Evolutionary conservation across 164 flowering plant genomes (phyloP).

Genomic region (Macadamia tetraphylla): DNA sequence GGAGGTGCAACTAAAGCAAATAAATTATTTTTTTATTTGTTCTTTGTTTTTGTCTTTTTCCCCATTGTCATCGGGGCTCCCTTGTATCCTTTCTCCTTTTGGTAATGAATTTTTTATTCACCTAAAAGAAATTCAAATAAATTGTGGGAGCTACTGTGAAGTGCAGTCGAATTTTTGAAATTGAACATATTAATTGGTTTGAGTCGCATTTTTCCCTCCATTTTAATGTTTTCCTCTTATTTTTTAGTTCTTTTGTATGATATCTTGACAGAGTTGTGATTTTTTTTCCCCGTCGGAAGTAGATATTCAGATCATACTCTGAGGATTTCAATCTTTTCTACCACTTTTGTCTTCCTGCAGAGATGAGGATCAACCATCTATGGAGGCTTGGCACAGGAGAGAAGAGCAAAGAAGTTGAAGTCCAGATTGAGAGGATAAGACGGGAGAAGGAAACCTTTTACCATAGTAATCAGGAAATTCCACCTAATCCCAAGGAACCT

Average conservation of each 20-base stretch:
- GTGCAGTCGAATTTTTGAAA: too few species aligned
- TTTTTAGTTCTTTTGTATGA: background rate
- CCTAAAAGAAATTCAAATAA: too few species aligned
- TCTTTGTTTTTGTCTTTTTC: too few species aligned
- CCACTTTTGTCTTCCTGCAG: conserved; percentile 45
- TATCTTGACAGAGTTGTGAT: background rate
- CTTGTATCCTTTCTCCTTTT: too few species aligned
- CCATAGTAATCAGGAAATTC: conserved; percentile 46
- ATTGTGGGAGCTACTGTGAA: too few species aligned
- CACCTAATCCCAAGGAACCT: conserved; percentile 76
- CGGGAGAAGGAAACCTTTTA: conserved; percentile 75
- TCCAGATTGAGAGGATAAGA: conserved; percentile 59
- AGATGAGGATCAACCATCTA: conserved; percentile 31
- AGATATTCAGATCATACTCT: conserved; percentile 2
- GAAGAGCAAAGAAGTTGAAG: conserved; percentile 81
- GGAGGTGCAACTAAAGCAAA: too few species aligned
- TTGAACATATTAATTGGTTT: background rate
- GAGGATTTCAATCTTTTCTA: conserved; percentile 18
- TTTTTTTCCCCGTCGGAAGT: background rate
- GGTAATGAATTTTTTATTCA: too few species aligned
- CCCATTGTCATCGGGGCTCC: too few species aligned
- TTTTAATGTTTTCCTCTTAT: too few species aligned
- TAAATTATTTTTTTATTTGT: too few species aligned
- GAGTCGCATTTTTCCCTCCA: background rate
- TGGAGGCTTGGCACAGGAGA: conserved; percentile 75